Conservation (phyloP, 345 rosid genomes). For the Mallotus nudiflorus region DNA sequence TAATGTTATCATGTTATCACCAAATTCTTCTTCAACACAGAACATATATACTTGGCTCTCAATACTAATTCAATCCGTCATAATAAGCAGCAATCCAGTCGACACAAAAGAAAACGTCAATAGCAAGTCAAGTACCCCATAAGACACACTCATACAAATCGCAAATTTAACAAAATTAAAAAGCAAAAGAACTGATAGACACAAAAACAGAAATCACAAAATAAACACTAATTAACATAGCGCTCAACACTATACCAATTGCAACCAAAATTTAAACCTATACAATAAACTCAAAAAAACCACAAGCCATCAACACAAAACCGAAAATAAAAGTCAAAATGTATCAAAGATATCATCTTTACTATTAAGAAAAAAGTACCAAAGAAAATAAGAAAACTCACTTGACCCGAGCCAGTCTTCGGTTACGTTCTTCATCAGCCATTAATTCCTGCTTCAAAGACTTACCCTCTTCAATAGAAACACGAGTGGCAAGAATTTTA, state of each 20-base stretch:
- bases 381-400: constrained; percentile 34
- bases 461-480: constrained; percentile 62
- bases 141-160: neutral
- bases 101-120: too few relatives aligned
- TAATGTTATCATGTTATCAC: neutral
- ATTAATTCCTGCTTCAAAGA: constrained; percentile 48
- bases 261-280: too few relatives aligned
- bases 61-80: neutral
- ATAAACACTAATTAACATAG: neutral
- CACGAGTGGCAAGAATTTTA: constrained; percentile 69
- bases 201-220: too few relatives aligned
- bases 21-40: constrained; percentile 1
- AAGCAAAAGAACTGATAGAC: too few relatives aligned
- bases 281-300: neutral
- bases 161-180: neutral
- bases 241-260: neutral
- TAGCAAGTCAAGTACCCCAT: neutral
- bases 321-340: neutral
- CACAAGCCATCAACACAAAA: neutral
- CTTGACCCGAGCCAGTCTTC: constrained; percentile 73
- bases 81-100: neutral
- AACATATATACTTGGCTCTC: neutral
- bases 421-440: constrained; percentile 79
- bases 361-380: neutral
- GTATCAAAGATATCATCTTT: too few relatives aligned